These are phyloP conservation scores for Chalaropsis ovoidea DNA, from an alignment of 2,329 filamentous ascomycete genomes.

Conservation along the genomic window DNA sequence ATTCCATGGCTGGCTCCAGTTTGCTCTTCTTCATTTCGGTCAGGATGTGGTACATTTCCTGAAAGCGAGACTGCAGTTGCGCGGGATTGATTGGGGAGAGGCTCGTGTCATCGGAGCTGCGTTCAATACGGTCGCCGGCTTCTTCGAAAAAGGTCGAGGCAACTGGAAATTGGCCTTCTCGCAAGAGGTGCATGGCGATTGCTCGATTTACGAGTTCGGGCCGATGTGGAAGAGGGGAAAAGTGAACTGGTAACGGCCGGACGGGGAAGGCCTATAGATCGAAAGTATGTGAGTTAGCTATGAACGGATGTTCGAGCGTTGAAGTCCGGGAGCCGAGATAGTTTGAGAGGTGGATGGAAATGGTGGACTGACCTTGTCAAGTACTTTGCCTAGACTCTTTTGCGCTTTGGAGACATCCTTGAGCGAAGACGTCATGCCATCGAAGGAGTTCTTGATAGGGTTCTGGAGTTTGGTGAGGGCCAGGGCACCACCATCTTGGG, in stretches of 20 bases:
- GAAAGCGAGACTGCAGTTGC: slow-evolving; percentile 67
- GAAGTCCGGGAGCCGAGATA: neutral
- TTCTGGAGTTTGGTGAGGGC: slow-evolving; percentile 78
- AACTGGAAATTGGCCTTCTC: slow-evolving; percentile 85
- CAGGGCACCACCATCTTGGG: slow-evolving; percentile 60
- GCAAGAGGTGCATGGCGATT: slow-evolving; percentile 90
- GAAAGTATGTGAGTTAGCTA: neutral
- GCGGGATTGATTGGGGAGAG: slow-evolving; percentile 33
- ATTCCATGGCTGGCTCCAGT: slow-evolving; percentile 72
- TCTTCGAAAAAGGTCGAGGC: slow-evolving; percentile 78
- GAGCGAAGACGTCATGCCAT: slow-evolving; percentile 67
- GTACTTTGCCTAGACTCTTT: slow-evolving; percentile 70
- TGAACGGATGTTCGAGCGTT: neutral
- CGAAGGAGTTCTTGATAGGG: slow-evolving; percentile 70
- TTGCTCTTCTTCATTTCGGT: slow-evolving; percentile 43
- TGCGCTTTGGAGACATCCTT: slow-evolving; percentile 75
- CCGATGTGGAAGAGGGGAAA: slow-evolving; percentile 50
- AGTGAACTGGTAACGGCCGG: slow-evolving; percentile 51
- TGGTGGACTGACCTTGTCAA: slow-evolving; percentile 59
- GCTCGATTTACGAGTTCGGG: slow-evolving; percentile 76
- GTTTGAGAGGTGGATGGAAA: neutral
- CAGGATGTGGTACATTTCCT: slow-evolving; percentile 83
- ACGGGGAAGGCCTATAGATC: slow-evolving; percentile 54
- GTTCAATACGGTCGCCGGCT: slow-evolving; percentile 31
- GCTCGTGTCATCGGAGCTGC: slow-evolving; percentile 28